A percentile compares a stretch with the other conserved stretches of the same genome.
These are phyloP conservation scores for Angomonas ambiguus DNA, from an alignment of 208 protist genomes.

Conservation along the genomic window DNA sequence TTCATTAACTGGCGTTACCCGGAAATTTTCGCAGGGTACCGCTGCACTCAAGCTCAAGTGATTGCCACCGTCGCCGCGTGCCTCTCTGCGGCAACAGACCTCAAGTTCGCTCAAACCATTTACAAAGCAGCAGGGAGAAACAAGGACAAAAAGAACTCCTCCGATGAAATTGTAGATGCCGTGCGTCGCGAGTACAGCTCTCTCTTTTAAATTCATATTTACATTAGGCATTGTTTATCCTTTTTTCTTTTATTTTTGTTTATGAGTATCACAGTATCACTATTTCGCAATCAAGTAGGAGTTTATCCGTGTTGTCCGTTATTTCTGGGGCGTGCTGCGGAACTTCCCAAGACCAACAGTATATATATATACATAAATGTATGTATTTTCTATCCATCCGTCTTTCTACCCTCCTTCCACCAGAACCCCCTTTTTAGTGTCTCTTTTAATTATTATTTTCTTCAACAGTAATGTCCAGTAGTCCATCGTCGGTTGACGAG, in stretches of 20 bases:
- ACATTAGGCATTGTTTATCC: background rate
- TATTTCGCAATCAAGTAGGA: background rate
- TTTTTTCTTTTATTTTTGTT: constrained; percentile 8
- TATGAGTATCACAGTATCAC: background rate
- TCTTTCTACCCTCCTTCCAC: too few species aligned
- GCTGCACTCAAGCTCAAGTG: constrained; percentile 59
- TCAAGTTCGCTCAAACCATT: constrained; percentile 64
- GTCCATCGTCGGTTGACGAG: too few species aligned
- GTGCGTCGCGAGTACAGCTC: constrained; percentile 65
- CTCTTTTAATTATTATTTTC: too few species aligned
- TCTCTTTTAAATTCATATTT: constrained; percentile 25
- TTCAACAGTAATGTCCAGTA: too few species aligned
- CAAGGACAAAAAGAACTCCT: constrained; percentile 51
- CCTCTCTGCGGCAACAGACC: constrained; percentile 40
- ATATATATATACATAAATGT: too few species aligned
- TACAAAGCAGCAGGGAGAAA: constrained; percentile 54
- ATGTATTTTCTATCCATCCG: too few species aligned
- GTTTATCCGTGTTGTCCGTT: background rate
- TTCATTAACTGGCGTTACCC: constrained; percentile 73
- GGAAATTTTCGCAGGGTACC: constrained; percentile 71
- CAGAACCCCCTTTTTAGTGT: too few species aligned
- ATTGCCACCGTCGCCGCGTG: constrained; percentile 70
- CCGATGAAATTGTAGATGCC: constrained; percentile 73
- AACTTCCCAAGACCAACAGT: too few species aligned
- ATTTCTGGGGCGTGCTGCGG: too few species aligned